Base-by-base conservation (phyloP, 2,329 filamentous ascomycete genomes). In the Teratosphaeria destructans region DNA sequence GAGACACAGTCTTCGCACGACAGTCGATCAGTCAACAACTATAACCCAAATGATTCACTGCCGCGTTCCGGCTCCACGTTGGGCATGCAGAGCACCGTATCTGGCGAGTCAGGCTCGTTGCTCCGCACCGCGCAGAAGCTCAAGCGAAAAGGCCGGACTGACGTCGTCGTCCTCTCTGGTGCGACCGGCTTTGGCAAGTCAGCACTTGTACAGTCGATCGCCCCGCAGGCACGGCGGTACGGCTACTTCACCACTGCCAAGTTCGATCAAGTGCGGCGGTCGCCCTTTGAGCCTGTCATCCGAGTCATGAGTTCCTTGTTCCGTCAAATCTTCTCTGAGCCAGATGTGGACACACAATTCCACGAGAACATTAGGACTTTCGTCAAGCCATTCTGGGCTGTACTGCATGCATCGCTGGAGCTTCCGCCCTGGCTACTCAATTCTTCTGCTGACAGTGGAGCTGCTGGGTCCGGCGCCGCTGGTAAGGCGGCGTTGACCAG, bases 281-380 rank as follows among this genome's bases (percentile, higher is more conserved):
- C 82, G 5, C 84, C 84, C 0, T 86, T 85, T 63, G 84, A 85
- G 59, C 82, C 84, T 0, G 78, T 85, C 43, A 74, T 85, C 19
- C 80, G 79, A 61, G 75, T 84, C n/a, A 77, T 86, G 73, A 81
- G 81, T 6, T 83, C 81, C 43, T 72, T 86, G 19, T 81, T 86
- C 59, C 78, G 83, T 29, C 84, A 86, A 62, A 85, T 86, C 6
- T 86, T 86, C 66, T 85, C 82, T 1, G 84, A 86, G 67, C 79
- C 81, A 39, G 82, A 86, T 69, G 80, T 86, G 16, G 78, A 75
- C 10, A 84, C 82, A 1, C 78, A 82, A 0, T 86, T 85, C 61
- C 84, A 86, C 65, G 78, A 83, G 60, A 80, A 77, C 62, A 73
- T 86, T 12, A 75, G 84, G 23, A 74, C 74, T 14, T 80, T 80